Base-by-base conservation (phyloP, 2,329 filamentous ascomycete species). In the Sclerotinia borealis region DNA sequence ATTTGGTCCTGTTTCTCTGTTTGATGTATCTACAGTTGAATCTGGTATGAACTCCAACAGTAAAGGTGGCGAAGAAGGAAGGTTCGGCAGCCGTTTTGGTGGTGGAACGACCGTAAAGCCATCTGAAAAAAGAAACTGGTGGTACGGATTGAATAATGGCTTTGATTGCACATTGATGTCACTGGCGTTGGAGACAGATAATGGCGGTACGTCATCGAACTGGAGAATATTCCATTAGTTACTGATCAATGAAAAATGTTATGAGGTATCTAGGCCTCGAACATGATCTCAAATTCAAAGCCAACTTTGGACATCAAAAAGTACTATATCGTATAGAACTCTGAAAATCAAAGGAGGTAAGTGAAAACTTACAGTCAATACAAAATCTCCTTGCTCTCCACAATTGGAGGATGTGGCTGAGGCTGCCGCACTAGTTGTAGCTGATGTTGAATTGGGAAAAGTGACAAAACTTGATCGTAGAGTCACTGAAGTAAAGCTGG, bases 41-140 rank as follows among this genome's bases (percentile, higher is more conserved):
- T 73, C 69, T 19, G 71, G 68, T 49, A 72, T 70, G 68, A 76
- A 75, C 63, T 75, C 69, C 9, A 71, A 45, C 27, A 76, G 64
- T 4, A 72, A 67, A 25, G 71, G 67, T n/a, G 68, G 67, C 0
- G 74, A 75, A 3, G 69, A 67, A 27, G 75, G 70, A 11, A 69
- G 59, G 52, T 72, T 75, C 25, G 71, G 72, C n/a, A 67, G 67
- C 3, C 22, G 39, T 3, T 66, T 71, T 59, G 71, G 69, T 37
- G 75, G 68, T 13, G 73, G 70, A 10, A 72, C 68, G 7, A 75
- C 73, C 5, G 63, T 63, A 63, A 77, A 77, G 7, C 76, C 76
- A 29, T 70, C 63, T 7, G 75, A 76, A 63, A 76, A 78, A 45
- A 70, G 70, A 54, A 78, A 73, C 25, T 73, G 68, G 49, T 74